Base-by-base conservation (phyloP, 1,284 basidiomycete species). In the Volvariella volvacea region DNA sequence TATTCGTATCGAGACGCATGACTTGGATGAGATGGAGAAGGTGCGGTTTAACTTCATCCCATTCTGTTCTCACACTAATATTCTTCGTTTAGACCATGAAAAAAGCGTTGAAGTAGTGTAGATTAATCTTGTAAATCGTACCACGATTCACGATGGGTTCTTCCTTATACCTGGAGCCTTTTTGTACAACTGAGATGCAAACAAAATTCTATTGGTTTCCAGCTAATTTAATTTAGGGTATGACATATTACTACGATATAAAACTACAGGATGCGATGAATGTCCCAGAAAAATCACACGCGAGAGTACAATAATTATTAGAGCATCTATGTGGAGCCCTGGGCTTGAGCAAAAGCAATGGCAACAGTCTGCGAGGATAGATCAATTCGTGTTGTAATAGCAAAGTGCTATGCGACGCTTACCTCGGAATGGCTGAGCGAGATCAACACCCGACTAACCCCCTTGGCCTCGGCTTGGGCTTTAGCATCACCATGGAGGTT, bases 341-440 rank as follows among this genome's bases (percentile, higher is more conserved):
- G 61, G 34, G 86, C 83, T 64, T 88, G 85, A 51, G 87, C 88
- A 55, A 90, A 89, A 47, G 87, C 87, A 48, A 90, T 80, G 28
- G 87, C 87, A 49, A 86, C 79, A 51, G 78, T 88, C 83, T 88
- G 48, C 15, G 44, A 43, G 36, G 41, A 44, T 50, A 16, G 28
- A 32, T 48, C 22, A 45, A 42, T 12, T 38, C 16, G 8, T 43
- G 14, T 43, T 43, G 14, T 22, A 12, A 12, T 22, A 30, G 4
- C 10, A 12, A 21, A 28, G 2, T 17, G 19, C 15, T 32, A 17
- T 14, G 25, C 15, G 20, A 21, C 14, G 20, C 83, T 52, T 58
- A 88, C 86, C 68, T 90, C 87, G 47, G 88, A 90, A 71, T 99
- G 95, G 56, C 89, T 92, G 55, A 99, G 73, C 28, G 92, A 96